phyloP scores from a whole-genome alignment of 352 stramenopile genomes.

The Halophytophthora polymorphica region DNA sequence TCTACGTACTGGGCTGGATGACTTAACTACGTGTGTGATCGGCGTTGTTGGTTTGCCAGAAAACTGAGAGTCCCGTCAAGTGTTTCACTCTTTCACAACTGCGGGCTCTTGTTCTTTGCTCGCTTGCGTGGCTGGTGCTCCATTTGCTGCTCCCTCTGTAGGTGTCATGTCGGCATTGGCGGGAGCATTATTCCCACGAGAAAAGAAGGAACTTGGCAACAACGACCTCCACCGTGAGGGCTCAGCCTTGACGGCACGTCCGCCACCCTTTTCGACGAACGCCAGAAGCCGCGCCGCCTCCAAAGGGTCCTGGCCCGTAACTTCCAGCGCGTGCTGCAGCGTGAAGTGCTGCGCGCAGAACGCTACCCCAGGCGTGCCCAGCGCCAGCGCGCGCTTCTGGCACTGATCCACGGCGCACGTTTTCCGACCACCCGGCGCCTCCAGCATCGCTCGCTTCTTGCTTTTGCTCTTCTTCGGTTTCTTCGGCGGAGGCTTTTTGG shows the following conservation, averaged over 20 bases:
- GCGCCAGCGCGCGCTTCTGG: conserved; percentile 19
- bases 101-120: too few species aligned
- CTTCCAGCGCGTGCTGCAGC: conserved; percentile 60
- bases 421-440: conserved; percentile 17
- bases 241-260: conserved; percentile 9
- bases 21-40: too few species aligned
- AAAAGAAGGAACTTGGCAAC: conserved; percentile 16
- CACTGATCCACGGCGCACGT: conserved; percentile 39
- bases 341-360: conserved; percentile 63
- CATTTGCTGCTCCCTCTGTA: conserved; percentile 15
- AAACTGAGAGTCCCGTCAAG: too few species aligned
- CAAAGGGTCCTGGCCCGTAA: conserved; percentile 47
- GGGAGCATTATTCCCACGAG: not conserved
- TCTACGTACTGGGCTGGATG: too few species aligned
- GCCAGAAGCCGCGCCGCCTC: conserved; percentile 62
- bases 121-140: not conserved
- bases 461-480: conserved; percentile 31
- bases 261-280: conserved; percentile 23
- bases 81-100: too few species aligned
- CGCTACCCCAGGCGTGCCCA: conserved; percentile 21
- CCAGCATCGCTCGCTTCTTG: conserved; percentile 15
- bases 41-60: too few species aligned
- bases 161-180: conserved; percentile 1
- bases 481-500: conserved; percentile 12
- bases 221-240: conserved; percentile 15